Conservation (phyloP, 345 rosid genomes). For the Anacardium occidentale region DNA sequence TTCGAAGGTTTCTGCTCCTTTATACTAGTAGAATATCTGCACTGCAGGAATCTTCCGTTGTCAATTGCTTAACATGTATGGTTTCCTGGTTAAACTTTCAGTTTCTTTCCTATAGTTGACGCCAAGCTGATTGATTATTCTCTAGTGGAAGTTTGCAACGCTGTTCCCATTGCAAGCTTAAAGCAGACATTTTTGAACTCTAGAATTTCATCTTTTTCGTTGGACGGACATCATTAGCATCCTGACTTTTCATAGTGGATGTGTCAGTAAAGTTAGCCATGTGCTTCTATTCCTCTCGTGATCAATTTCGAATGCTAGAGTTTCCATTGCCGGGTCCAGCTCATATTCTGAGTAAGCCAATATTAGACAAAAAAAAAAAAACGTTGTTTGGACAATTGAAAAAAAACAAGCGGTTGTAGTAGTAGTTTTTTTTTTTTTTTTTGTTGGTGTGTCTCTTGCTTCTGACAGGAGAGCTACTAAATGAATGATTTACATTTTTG, state of each 20-base stretch:
- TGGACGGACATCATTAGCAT: neutral
- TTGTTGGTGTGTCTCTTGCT: too few relatives aligned
- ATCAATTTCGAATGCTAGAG: too few relatives aligned
- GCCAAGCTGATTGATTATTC: neutral
- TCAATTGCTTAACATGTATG: neutral
- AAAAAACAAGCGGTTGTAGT: too few relatives aligned
- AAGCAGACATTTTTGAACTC: neutral
- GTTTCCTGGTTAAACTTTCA: too few relatives aligned
- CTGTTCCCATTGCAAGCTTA: neutral
- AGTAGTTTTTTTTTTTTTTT: too few relatives aligned
- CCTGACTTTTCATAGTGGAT: neutral
- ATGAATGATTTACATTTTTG: too few relatives aligned
- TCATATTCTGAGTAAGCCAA: too few relatives aligned
- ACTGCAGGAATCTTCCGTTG: neutral
- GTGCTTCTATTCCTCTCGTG: neutral
- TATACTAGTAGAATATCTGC: neutral
- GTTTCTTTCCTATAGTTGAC: too few relatives aligned
- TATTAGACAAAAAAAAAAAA: too few relatives aligned
- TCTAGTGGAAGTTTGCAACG: neutral
- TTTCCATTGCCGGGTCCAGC: too few relatives aligned
- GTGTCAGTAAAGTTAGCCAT: neutral
- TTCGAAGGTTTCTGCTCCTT: neutral
- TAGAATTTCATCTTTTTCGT: neutral
- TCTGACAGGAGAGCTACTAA: too few relatives aligned
- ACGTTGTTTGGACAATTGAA: too few relatives aligned